These are phyloP conservation scores for Thalassiosira ordinaria DNA, from an alignment of 352 stramenopile genomes.

Conservation along the genomic window DNA sequence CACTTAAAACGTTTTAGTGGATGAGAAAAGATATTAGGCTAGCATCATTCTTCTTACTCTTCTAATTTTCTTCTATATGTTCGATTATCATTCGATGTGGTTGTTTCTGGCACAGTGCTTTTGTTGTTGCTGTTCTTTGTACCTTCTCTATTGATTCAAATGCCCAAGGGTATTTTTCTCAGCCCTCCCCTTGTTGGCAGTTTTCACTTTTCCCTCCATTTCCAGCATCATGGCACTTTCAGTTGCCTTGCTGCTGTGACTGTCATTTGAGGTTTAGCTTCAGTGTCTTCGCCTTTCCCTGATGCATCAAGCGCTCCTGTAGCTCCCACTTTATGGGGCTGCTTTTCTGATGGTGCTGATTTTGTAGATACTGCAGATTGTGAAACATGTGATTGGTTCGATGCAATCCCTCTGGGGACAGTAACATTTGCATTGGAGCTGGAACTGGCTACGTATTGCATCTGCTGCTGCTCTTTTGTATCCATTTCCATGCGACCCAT, in stretches of 20 bases:
- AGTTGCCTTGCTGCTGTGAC: constrained; percentile 9
- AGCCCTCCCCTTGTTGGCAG: neutral
- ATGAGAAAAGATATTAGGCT: constrained; percentile 1
- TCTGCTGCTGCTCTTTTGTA: neutral
- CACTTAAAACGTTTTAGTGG: too few species aligned
- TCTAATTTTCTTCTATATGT: constrained; percentile 37
- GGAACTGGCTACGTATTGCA: neutral
- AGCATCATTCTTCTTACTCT: neutral
- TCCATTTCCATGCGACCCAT: constrained; percentile 1
- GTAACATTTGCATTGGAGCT: constrained; percentile 1
- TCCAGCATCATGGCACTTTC: neutral
- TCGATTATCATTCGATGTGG: constrained; percentile 25
- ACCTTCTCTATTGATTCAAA: constrained; percentile 4
- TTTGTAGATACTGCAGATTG: neutral
- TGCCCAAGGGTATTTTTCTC: neutral
- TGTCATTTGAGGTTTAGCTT: neutral
- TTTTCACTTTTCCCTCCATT: constrained; percentile 12
- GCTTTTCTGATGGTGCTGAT: neutral
- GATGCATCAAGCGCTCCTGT: neutral
- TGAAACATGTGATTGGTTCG: constrained; percentile 4
- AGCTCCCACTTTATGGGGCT: neutral
- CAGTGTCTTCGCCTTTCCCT: neutral
- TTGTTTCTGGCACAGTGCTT: constrained; percentile 8
- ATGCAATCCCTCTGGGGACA: neutral
- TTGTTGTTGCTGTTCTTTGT: neutral